These are phyloP conservation scores for Komagataella pseudopastoris DNA, from an alignment of 805 yeast genomes.

Conservation along the genomic window DNA sequence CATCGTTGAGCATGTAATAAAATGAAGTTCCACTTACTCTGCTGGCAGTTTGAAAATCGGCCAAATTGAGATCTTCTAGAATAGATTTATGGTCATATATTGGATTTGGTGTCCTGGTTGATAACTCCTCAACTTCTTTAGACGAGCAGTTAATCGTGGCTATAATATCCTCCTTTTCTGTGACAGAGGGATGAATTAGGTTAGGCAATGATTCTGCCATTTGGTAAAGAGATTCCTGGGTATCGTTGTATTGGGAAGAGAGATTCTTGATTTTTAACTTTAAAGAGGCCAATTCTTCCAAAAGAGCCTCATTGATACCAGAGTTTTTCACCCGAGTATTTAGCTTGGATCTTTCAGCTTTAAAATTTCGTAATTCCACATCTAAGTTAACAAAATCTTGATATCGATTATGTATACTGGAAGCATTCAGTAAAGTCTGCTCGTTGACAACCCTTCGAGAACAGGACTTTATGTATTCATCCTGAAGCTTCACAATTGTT, in stretches of 20 bases:
- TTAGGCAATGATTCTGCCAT: constrained; percentile 51
- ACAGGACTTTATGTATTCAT: constrained; percentile 15
- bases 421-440: constrained; percentile 1
- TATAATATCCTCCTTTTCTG: constrained; percentile 27
- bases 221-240: constrained; percentile 23
- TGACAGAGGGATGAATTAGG: constrained; percentile 34
- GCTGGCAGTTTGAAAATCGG: constrained; percentile 65
- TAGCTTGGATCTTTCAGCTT: constrained; percentile 10
- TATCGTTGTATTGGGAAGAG: constrained; percentile 10
- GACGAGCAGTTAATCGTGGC: constrained; percentile 29
- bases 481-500: constrained; percentile 14
- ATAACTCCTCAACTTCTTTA: constrained; percentile 4
- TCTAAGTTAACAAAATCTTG: constrained; percentile 4
- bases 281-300: constrained; percentile 4
- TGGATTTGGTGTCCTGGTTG: constrained; percentile 14
- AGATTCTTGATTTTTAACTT: constrained; percentile 15
- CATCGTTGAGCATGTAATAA: constrained; percentile 76
- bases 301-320: neutral
- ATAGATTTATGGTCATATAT: constrained; percentile 52
- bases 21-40: constrained; percentile 74
- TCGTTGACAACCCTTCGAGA: constrained; percentile 16
- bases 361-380: constrained; percentile 7
- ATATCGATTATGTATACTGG: constrained; percentile 10
- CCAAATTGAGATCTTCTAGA: constrained; percentile 49
- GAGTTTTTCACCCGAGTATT: constrained; percentile 8